Evolutionary conservation across 169 alveolate genomes (phyloP).

Genomic region (Eimeria acervulina): DNA sequence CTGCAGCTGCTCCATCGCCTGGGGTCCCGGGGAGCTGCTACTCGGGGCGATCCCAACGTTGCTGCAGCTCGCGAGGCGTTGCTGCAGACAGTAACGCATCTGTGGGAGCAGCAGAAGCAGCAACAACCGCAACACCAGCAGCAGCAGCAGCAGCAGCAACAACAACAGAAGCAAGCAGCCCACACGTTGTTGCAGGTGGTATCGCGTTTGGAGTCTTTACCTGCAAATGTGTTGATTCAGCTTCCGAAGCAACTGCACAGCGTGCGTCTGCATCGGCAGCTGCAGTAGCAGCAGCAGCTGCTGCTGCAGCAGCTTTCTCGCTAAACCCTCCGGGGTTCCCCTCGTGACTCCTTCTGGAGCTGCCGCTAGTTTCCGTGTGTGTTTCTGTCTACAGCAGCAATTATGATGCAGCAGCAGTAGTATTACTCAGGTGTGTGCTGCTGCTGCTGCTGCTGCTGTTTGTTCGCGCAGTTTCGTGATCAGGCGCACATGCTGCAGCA

Average conservation of each 20-base stretch:
- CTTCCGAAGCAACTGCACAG: constrained; percentile 41
- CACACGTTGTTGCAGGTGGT: constrained; percentile 58
- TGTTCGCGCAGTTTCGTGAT: constrained; percentile 15
- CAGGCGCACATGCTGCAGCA: constrained; percentile 70
- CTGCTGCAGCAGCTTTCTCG: neutral
- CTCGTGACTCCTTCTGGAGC: too few relatives aligned
- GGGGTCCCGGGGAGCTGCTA: constrained; percentile 40
- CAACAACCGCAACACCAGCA: constrained; percentile 23
- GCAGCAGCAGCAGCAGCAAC: constrained; percentile 31
- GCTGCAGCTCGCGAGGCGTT: constrained; percentile 56
- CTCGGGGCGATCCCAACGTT: neutral
- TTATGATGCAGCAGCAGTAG: neutral
- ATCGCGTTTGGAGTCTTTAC: constrained; percentile 24
- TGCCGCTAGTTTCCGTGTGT: neutral
- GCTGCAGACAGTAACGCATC: constrained; percentile 10
- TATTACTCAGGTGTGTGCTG: neutral
- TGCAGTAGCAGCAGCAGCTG: neutral
- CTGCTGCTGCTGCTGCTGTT: neutral
- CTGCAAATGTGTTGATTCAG: constrained; percentile 1
- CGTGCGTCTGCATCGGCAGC: neutral
- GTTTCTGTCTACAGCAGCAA: too few relatives aligned
- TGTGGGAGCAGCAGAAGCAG: constrained; percentile 58
- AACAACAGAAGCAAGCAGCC: constrained; percentile 26
- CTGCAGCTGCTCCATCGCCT: constrained; percentile 66
- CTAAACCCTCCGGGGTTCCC: neutral